Percentiles rank a stretch among this genome's conserved stretches.
These are phyloP conservation scores for Fusarium oligoseptatum DNA, from an alignment of 2,329 filamentous ascomycete genomes.

Conservation along the genomic window DNA sequence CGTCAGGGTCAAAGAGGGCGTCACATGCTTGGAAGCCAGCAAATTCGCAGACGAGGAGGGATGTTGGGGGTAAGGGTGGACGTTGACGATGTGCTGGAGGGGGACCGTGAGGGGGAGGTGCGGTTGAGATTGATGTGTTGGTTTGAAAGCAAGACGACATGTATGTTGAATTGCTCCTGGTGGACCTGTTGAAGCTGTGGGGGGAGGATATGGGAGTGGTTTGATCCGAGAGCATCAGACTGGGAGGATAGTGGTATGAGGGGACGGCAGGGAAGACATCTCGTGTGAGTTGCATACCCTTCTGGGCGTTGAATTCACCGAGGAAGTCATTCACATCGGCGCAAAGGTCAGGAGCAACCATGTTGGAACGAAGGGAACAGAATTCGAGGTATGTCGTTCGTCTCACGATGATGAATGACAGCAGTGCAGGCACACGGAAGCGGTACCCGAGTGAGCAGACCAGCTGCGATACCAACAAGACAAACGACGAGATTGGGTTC, in stretches of 20 bases:
- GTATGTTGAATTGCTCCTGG: slow-evolving; percentile 24
- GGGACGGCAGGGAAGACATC: slow-evolving; percentile 1
- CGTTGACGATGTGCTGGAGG: slow-evolving; percentile 25
- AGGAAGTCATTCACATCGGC: slow-evolving; percentile 34
- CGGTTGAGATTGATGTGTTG: slow-evolving; percentile 39
- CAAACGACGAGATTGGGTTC: not conserved
- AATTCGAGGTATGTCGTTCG: not conserved
- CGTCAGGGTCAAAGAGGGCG: slow-evolving; percentile 52
- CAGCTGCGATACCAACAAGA: not conserved
- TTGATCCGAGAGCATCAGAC: slow-evolving; percentile 29
- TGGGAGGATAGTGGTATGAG: slow-evolving; percentile 24
- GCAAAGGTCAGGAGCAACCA: slow-evolving; percentile 19
- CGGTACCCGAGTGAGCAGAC: not conserved
- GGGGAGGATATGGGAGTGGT: not conserved
- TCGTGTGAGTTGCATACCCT: slow-evolving; percentile 5
- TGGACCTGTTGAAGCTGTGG: slow-evolving; percentile 24
- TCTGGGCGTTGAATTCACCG: slow-evolving; percentile 25
- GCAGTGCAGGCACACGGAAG: not conserved
- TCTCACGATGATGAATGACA: not conserved
- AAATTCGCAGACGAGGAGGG: slow-evolving; percentile 58
- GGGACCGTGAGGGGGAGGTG: slow-evolving; percentile 37
- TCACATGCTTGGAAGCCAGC: slow-evolving; percentile 52
- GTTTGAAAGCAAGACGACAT: slow-evolving; percentile 26
- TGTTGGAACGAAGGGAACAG: not conserved
- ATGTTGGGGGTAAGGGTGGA: slow-evolving; percentile 10